Evolutionary conservation across 495 filamentous ascomycete genomes (phyloP), one percentile per base, ranked within the genome.

Genomic region (Aspergillus diversus): DNA sequence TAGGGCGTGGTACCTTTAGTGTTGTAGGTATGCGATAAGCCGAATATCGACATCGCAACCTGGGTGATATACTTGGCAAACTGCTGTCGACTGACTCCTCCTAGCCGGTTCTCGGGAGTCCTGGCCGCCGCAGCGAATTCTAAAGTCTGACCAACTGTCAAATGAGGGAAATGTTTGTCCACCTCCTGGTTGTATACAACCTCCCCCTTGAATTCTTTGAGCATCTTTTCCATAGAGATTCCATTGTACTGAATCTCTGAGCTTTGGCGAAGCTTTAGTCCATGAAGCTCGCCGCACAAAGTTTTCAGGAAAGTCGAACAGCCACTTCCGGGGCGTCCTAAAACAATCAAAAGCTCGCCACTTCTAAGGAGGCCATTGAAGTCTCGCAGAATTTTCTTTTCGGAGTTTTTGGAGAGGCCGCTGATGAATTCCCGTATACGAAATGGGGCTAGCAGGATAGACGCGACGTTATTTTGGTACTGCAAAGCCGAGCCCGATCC

Each of bases 111-210:
- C n/a, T 72, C 68, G 0, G 82, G 84, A 15, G 81, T 78, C 50
- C 83, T 76, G 43, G 83, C 83, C 39, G 81, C 78, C 21, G 84
- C 78, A 1, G 87, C 86, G 71, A 90, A 90, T 50, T 84, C 80
- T 42, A 91, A 68, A 0, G 87, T 91, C 60, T 90, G 80, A 0
- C 87, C 84, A 34, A 90, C 87, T 1, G 86, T 89, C 33, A 91
- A 75, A 55, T 87, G 83, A 5, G 87, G 85, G 61, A 89, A 86
- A 65, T 90, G 87, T 46, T 83, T 81, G 67, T 91, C 88, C 46
- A 84, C 82, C 72, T 89, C 83, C 48, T 82, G 76, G 62, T 86
- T 83, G 63, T 89, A 90, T 12, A 90, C 71, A 16, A 86, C 81
- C 63, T 90, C 88, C 12, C 88, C 88, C 66, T 84, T 81, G 64